Conservation (phyloP, 441 rosid species). For the Mallotus japonicus region DNA sequence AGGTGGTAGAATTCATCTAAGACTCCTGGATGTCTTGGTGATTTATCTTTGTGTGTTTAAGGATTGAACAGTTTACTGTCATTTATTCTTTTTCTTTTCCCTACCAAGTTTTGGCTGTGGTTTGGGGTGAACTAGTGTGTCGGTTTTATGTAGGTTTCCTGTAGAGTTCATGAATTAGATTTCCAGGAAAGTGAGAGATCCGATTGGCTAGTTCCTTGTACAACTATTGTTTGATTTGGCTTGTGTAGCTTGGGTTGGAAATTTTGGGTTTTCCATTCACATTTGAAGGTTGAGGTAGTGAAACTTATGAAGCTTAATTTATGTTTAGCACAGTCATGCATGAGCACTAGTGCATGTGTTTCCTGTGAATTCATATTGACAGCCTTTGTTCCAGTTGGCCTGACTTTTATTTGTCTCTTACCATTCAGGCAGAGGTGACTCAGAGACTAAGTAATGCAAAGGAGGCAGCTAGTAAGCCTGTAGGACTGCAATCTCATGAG, state of each 20-base stretch:
- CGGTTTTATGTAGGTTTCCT: background rate
- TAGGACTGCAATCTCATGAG: slow-evolving; percentile 72
- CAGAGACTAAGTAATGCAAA: slow-evolving; percentile 85
- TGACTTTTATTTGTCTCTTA: background rate
- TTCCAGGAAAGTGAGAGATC: background rate
- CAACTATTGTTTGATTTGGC: background rate
- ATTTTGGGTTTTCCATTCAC: background rate
- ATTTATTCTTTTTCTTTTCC: too few species aligned
- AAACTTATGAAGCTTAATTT: background rate
- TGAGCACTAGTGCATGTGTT: background rate
- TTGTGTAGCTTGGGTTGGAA: background rate
- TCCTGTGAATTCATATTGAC: background rate
- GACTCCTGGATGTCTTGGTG: too few species aligned
- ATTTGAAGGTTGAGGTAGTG: background rate
- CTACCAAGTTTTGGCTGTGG: background rate
- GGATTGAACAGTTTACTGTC: too few species aligned
- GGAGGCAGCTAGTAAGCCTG: slow-evolving; percentile 68
- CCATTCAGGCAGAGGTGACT: slow-evolving; percentile 82
- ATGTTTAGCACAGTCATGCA: too few species aligned
- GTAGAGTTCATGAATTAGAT: background rate
- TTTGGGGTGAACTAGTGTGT: background rate
- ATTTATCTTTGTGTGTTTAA: too few species aligned
- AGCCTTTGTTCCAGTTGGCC: background rate
- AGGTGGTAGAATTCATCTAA: too few species aligned
- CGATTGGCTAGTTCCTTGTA: background rate